Evolutionary conservation across 1,284 basidiomycete genomes (phyloP).

Genomic region (Ceratobasidium sp.): DNA sequence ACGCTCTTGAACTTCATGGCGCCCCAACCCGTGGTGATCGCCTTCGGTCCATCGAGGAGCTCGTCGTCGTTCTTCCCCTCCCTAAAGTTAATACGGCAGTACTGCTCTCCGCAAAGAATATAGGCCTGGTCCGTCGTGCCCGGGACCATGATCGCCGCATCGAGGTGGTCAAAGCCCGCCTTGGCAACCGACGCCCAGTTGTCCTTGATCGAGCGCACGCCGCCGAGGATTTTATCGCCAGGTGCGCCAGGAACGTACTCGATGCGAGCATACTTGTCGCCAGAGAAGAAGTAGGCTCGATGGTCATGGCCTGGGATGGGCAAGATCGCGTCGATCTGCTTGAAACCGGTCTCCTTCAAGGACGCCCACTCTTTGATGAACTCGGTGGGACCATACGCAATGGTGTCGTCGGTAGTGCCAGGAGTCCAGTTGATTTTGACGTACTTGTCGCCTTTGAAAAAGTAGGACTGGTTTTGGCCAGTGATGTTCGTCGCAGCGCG

Average conservation of each 20-base stretch:
- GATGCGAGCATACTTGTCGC: slow-evolving; percentile 7
- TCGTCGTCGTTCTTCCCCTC: not conserved
- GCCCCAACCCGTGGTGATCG: not conserved
- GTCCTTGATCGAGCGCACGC: not conserved
- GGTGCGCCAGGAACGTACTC: slow-evolving; percentile 1
- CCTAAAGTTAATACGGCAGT: slow-evolving; percentile 6
- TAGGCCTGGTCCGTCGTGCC: slow-evolving; percentile 19
- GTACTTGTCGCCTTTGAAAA: slow-evolving; percentile 40
- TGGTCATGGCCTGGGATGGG: slow-evolving; percentile 2
- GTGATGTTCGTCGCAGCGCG: slow-evolving; percentile 25
- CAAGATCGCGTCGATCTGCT: slow-evolving; percentile 16
- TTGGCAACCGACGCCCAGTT: not conserved
- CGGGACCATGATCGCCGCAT: slow-evolving; percentile 22
- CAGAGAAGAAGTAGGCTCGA: slow-evolving; percentile 20
- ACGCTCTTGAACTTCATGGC: not conserved
- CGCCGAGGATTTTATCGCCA: not conserved
- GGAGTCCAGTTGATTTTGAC: slow-evolving; percentile 29
- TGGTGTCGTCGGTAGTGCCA: not conserved
- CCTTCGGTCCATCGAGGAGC: not conserved
- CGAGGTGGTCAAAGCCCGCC: slow-evolving; percentile 13
- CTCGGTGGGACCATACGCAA: slow-evolving; percentile 15
- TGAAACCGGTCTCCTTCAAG: not conserved
- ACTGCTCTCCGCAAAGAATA: not conserved
- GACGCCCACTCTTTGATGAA: not conserved
- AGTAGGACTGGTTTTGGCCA: slow-evolving; percentile 19